These are phyloP conservation scores for Colletotrichum cereale DNA, from an alignment of 2,329 filamentous ascomycete species.

Conservation along the genomic window DNA sequence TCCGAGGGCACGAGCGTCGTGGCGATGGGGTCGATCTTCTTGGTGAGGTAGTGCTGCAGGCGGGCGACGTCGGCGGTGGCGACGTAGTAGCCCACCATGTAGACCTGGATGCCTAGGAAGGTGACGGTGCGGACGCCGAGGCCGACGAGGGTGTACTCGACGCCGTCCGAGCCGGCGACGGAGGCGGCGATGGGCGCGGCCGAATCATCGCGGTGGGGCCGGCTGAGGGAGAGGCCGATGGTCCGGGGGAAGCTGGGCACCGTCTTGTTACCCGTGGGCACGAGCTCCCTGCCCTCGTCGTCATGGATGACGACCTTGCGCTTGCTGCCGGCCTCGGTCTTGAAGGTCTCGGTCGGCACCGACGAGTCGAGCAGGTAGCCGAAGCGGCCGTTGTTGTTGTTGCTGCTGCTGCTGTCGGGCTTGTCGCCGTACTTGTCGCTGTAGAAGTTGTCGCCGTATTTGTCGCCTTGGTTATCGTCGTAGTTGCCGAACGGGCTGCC, in stretches of 20 bases:
- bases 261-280: constrained; percentile 84
- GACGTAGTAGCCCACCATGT: constrained; percentile 93
- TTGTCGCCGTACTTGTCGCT: no score
- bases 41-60: constrained; percentile 83
- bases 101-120: constrained; percentile 91
- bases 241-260: constrained; percentile 83
- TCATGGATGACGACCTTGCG: constrained; percentile 74
- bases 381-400: neutral
- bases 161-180: constrained; percentile 57
- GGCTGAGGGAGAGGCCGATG: constrained; percentile 69
- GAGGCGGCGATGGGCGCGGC: constrained; percentile 54
- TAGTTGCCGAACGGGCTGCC: no score
- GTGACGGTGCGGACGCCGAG: constrained; percentile 90
- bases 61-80: constrained; percentile 83
- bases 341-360: constrained; percentile 60
- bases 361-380: constrained; percentile 57
- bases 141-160: constrained; percentile 89
- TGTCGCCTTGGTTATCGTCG: no score
- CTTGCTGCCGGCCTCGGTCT: constrained; percentile 61
- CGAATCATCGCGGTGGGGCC: constrained; percentile 38
- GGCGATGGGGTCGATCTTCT: constrained; percentile 80
- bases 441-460: no score
- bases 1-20: constrained; percentile 87
- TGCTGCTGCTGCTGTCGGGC: neutral
- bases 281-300: constrained; percentile 78